Conservation (phyloP, 2,329 filamentous ascomycete species). For the Hymenoscyphus fructigenus region DNA sequence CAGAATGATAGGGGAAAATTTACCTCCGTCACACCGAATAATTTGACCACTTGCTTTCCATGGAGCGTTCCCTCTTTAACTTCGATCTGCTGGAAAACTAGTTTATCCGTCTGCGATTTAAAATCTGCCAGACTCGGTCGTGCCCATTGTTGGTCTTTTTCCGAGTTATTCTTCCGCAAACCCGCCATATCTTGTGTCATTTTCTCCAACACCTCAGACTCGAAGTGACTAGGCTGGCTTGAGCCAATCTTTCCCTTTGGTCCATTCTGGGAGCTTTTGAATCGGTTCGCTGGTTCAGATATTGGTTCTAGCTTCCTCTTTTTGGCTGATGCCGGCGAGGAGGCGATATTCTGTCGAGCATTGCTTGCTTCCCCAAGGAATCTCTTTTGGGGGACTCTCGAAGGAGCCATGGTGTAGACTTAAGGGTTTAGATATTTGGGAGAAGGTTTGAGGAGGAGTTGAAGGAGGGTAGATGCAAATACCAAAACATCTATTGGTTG, state of each 20-base stretch:
- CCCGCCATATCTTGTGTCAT: constrained; percentile 89
- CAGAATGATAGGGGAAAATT: constrained; percentile 10
- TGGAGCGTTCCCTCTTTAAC: constrained; percentile 82
- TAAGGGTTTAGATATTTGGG: neutral
- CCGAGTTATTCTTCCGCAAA: constrained; percentile 81
- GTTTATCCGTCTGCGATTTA: constrained; percentile 61
- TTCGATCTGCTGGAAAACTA: constrained; percentile 96
- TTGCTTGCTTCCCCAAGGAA: constrained; percentile 64
- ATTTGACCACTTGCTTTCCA: constrained; percentile 76
- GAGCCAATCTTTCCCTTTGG: constrained; percentile 64
- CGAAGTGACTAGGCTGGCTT: constrained; percentile 82
- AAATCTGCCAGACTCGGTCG: constrained; percentile 61
- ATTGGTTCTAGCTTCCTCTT: constrained; percentile 81
- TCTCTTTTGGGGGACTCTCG: constrained; percentile 67
- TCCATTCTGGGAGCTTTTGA: constrained; percentile 64
- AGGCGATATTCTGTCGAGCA: constrained; percentile 59
- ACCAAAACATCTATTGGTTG: neutral
- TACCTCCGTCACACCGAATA: constrained; percentile 89
- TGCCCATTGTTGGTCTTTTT: constrained; percentile 93
- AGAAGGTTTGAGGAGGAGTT: neutral
- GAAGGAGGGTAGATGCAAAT: neutral
- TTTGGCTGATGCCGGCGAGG: constrained; percentile 46
- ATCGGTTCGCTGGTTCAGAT: constrained; percentile 55
- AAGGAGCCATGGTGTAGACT: constrained; percentile 32
- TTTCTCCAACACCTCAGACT: constrained; percentile 91